phyloP scores from a whole-genome alignment of 148 eudicot species.

The Vaccinium darrowii region DNA sequence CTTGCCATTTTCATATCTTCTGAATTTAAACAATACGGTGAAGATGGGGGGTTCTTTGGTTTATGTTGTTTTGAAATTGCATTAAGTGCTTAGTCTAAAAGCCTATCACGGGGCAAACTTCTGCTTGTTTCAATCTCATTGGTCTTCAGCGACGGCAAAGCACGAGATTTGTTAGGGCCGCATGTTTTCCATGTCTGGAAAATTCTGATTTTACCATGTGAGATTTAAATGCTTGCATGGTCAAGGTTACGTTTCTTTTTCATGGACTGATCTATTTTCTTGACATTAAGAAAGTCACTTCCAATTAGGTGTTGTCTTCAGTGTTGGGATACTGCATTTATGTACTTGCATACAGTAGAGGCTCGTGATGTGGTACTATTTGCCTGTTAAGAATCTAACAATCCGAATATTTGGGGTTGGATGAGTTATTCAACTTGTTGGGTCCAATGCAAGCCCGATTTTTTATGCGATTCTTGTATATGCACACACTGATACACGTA shows the following conservation, averaged over 20 bases:
- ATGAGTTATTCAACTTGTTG: neutral
- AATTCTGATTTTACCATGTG: neutral
- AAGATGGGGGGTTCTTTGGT: neutral
- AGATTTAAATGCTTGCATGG: slow-evolving; percentile 6
- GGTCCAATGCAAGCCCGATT: neutral
- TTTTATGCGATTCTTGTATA: neutral
- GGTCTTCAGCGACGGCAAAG: neutral
- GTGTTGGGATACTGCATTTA: neutral
- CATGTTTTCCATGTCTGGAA: neutral
- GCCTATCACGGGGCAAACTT: neutral
- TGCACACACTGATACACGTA: neutral
- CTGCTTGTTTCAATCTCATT: neutral
- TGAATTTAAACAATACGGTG: neutral
- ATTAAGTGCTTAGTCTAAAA: neutral
- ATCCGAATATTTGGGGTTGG: neutral
- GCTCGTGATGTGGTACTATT: neutral
- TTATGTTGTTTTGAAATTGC: neutral
- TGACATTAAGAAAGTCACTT: neutral
- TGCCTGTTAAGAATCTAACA: neutral
- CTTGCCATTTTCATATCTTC: neutral
- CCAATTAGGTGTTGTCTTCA: neutral
- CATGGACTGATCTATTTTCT: neutral
- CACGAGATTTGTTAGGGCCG: neutral
- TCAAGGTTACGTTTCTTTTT: neutral
- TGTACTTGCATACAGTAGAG: neutral